Evolutionary conservation across 1,139 yeast genomes (phyloP), one percentile per base, ranked within the genome.

Genomic region (Taphrina communis): DNA sequence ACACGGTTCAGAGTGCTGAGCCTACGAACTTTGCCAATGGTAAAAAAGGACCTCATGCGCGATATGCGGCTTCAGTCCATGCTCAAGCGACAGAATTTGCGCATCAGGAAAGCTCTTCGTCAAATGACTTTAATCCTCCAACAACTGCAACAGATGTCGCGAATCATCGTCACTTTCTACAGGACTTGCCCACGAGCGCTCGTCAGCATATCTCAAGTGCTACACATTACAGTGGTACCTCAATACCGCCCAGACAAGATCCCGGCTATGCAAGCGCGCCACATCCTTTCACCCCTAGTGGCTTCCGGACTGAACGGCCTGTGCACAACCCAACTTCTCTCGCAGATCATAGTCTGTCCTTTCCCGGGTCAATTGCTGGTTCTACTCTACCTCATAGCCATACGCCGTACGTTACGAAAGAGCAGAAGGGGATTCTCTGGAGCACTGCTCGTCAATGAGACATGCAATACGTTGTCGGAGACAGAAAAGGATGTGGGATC

Each of bases 291-390:
- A 50, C 1, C 8, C n/a, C 36, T 35, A 50, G n/a, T 21, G 53
- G 21, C 11, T 6, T n/a, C 8, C 2, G 36, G 12, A 11, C 36
- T 2, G 53, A 50, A 19, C 53, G 36, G 8, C 36, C 21, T 7
- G 31, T n/a, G 36, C 53, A 50, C 53, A 50, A 50, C n/a, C 53
- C 53, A n/a, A 50, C 36, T 6, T 50, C 53, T 1, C 53, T 50
- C n/a, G 53, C 53, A 8, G 53, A 25, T 21, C 53, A 50, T 21
- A 25, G 53, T 11, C n/a, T 50, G 36, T 50, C 53, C 36, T 50
- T 50, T n/a, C 6, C 31, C 1, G 12, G n/a, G n/a, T n/a, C 31
- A 21, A 35, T 21, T 8, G 11, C 9, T 50, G 53, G 53, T 35
- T 8, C 36, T 8, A n/a, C 8, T 35, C n/a, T 25, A 50, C 12